Conservation (phyloP, 176 grass and related monocot genomes). For the Oryza australiensis region DNA sequence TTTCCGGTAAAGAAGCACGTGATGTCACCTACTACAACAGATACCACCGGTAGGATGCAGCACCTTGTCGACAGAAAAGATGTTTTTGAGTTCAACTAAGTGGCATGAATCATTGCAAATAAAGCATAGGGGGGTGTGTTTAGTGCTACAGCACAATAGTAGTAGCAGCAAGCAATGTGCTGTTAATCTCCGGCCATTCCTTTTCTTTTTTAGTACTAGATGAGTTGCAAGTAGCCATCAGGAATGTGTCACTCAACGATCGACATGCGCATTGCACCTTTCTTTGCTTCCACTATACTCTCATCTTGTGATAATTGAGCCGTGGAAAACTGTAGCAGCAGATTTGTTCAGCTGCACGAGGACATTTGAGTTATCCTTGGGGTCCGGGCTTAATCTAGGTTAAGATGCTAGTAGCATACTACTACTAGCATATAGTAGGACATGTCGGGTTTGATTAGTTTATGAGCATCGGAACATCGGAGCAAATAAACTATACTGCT, state of each 20-base stretch:
- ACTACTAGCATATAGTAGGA: too few species aligned
- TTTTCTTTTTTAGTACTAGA: not conserved
- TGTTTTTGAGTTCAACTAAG: not conserved
- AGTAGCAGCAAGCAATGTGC: not conserved
- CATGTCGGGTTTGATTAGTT: not conserved
- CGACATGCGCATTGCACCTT: not conserved
- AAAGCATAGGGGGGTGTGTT: not conserved
- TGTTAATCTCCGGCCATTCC: not conserved
- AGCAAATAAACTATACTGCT: not conserved
- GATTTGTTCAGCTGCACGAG: not conserved
- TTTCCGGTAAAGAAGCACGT: not conserved
- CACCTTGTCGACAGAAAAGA: not conserved
- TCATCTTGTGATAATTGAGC: not conserved
- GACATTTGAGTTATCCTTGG: not conserved
- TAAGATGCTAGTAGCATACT: not conserved
- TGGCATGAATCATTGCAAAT: conserved; percentile 24
- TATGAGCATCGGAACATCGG: not conserved
- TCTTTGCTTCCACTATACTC: not conserved
- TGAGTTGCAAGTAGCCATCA: not conserved
- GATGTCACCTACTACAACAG: conserved; percentile 14
- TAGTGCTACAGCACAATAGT: conserved; percentile 30
- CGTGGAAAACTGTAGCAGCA: not conserved
- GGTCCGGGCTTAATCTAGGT: not conserved
- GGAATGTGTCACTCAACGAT: conserved; percentile 12
- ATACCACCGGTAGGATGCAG: not conserved